These are phyloP conservation scores for Aspergillus sp. DNA, from an alignment of 2,329 filamentous ascomycete genomes.

Conservation along the genomic window DNA sequence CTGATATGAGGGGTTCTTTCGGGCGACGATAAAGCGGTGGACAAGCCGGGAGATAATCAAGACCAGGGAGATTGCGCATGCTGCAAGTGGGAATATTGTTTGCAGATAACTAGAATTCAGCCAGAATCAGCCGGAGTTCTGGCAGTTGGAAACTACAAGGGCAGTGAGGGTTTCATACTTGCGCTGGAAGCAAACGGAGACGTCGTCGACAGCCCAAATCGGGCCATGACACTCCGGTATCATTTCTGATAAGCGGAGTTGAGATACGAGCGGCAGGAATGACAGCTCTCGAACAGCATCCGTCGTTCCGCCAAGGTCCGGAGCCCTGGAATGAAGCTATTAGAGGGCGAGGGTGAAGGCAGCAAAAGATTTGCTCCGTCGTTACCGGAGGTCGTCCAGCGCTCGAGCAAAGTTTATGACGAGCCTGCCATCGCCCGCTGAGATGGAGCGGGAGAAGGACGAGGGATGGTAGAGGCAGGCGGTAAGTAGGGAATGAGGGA, in stretches of 20 bases:
- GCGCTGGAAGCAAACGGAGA: constrained; percentile 60
- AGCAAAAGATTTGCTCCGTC: neutral
- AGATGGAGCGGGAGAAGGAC: constrained; percentile 3
- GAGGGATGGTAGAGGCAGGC: neutral
- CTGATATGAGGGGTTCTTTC: constrained; percentile 58
- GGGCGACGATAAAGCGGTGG: constrained; percentile 52
- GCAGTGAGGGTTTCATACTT: constrained; percentile 39
- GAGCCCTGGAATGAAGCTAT: neutral
- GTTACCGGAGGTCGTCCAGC: neutral
- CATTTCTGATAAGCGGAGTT: constrained; percentile 37
- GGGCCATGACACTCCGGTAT: constrained; percentile 57
- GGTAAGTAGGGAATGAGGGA: neutral
- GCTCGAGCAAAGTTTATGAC: neutral
- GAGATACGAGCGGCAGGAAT: constrained; percentile 1
- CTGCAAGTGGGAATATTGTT: constrained; percentile 71
- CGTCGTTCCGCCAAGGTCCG: constrained; percentile 3
- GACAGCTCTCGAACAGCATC: constrained; percentile 8
- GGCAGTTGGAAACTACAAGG: neutral
- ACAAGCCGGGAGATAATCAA: constrained; percentile 61
- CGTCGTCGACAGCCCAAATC: constrained; percentile 61
- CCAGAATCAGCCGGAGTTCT: neutral
- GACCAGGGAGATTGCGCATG: constrained; percentile 68
- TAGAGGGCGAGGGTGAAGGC: constrained; percentile 1
- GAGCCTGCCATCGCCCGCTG: constrained; percentile 2
- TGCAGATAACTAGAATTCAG: constrained; percentile 64